Evolutionary conservation across 192 early-diverging fungal genomes (phyloP).

Genomic region (Rhizoclosmatium sp.): DNA sequence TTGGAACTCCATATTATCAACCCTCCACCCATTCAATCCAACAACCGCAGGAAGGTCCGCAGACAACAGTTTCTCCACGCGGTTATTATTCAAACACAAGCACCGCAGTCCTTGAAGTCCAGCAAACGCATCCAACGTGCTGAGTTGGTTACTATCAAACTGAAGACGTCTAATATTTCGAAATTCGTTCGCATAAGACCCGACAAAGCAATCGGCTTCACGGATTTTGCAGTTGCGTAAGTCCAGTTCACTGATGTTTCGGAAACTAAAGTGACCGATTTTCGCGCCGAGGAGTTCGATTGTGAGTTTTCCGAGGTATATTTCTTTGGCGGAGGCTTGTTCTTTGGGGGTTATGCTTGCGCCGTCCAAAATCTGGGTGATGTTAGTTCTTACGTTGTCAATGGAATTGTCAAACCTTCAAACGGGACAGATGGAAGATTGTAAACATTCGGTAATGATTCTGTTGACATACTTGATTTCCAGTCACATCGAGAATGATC

Average conservation of each 20-base stretch:
- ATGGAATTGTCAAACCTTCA: constrained; percentile 51
- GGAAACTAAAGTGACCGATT: constrained; percentile 64
- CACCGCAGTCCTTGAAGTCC: constrained; percentile 50
- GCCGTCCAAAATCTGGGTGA: constrained; percentile 62
- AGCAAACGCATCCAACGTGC: constrained; percentile 57
- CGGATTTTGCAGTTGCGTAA: constrained; percentile 69
- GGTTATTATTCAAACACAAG: constrained; percentile 63
- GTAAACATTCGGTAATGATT: constrained; percentile 64
- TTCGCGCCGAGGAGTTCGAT: constrained; percentile 67
- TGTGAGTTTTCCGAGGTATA: constrained; percentile 66
- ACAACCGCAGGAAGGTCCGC: constrained; percentile 44
- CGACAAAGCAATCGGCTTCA: constrained; percentile 65
- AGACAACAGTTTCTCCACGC: constrained; percentile 58
- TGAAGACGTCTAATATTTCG: constrained; percentile 62
- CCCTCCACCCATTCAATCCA: constrained; percentile 40
- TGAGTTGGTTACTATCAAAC: constrained; percentile 66
- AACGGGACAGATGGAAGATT: constrained; percentile 61
- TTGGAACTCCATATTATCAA: constrained; percentile 42
- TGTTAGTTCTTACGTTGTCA: neutral
- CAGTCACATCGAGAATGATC: constrained; percentile 70
- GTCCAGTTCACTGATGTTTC: constrained; percentile 65
- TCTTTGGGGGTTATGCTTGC: constrained; percentile 62
- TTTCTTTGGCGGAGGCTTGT: constrained; percentile 57
- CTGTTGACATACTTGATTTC: constrained; percentile 60
- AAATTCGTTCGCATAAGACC: constrained; percentile 48